Conservation (phyloP, 2,329 filamentous ascomycete genomes). For the Aureobasidium sp. region DNA sequence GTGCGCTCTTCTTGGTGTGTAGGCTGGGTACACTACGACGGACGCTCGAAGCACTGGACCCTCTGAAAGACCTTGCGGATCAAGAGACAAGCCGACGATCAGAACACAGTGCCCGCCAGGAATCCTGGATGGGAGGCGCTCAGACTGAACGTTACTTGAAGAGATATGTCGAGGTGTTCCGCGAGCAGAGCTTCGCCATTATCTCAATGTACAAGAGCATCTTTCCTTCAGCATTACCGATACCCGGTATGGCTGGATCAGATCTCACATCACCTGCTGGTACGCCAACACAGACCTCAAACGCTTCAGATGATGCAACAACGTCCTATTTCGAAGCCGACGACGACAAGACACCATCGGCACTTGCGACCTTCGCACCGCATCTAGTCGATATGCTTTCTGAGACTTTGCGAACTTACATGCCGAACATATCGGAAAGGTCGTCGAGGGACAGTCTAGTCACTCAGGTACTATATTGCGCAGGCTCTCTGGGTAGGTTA, state of each 20-base stretch:
- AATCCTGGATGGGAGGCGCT: conserved; percentile 58
- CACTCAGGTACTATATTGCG: conserved; percentile 89
- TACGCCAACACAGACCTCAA: background rate
- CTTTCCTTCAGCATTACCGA: conserved; percentile 54
- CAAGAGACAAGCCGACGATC: conserved; percentile 57
- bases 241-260: conserved; percentile 21
- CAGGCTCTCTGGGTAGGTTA: conserved; percentile 78
- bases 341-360: conserved; percentile 46
- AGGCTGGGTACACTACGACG: conserved; percentile 69
- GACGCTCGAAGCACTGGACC: conserved; percentile 75
- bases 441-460: conserved; percentile 76
- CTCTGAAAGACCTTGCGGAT: conserved; percentile 79
- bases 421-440: conserved; percentile 74
- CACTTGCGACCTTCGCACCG: conserved; percentile 74
- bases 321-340: background rate
- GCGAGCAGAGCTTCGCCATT: conserved; percentile 94
- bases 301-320: background rate
- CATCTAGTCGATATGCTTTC: conserved; percentile 75
- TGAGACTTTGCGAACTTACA: conserved; percentile 64
- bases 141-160: conserved; percentile 94
- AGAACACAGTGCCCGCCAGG: conserved; percentile 22
- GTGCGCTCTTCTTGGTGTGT: conserved; percentile 79
- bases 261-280: background rate
- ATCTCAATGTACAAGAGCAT: conserved; percentile 91
- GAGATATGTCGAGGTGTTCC: conserved; percentile 92